A percentile compares a stretch with the other conserved stretches of the same genome.
phyloP scores from a whole-genome alignment of 768 basidiomycete genomes.

The Hygrophorus russula region DNA sequence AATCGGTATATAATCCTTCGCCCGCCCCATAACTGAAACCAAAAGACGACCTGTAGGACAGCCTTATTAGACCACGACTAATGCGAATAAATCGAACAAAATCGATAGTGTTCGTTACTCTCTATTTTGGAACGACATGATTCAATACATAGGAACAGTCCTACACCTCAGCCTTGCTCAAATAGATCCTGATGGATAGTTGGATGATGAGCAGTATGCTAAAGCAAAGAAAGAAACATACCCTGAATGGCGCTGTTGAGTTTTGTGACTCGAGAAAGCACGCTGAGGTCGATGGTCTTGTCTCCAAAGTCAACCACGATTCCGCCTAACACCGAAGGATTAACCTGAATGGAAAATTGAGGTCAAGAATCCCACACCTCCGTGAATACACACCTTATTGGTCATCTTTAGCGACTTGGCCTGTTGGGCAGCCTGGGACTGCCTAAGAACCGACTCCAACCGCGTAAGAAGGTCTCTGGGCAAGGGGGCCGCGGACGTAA shows the following conservation, averaged over 20 bases:
- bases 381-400: slow-evolving; percentile 62
- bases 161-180: too few relatives aligned
- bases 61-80: too few relatives aligned
- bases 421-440: slow-evolving; percentile 72
- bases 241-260: slow-evolving; percentile 83
- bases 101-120: too few relatives aligned
- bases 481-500: slow-evolving; percentile 81
- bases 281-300: slow-evolving; percentile 95
- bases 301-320: slow-evolving; percentile 95
- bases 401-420: slow-evolving; percentile 83
- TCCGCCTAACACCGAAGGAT: slow-evolving; percentile 86
- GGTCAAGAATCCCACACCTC: neutral
- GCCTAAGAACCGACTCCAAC: slow-evolving; percentile 80
- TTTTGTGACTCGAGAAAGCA: slow-evolving; percentile 88
- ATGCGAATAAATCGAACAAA: too few relatives aligned
- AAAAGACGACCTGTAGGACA: too few relatives aligned
- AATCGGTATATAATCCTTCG: too few relatives aligned
- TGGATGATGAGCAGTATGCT: slow-evolving; percentile 2
- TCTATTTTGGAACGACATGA: too few relatives aligned
- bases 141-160: too few relatives aligned
- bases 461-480: slow-evolving; percentile 64
- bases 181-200: slow-evolving; percentile 27
- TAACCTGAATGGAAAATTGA: slow-evolving; percentile 46
- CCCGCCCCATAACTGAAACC: too few relatives aligned
- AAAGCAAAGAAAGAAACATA: slow-evolving; percentile 27